Conservation (phyloP, 495 filamentous ascomycete species). For the Trichoderma erinaceum region DNA sequence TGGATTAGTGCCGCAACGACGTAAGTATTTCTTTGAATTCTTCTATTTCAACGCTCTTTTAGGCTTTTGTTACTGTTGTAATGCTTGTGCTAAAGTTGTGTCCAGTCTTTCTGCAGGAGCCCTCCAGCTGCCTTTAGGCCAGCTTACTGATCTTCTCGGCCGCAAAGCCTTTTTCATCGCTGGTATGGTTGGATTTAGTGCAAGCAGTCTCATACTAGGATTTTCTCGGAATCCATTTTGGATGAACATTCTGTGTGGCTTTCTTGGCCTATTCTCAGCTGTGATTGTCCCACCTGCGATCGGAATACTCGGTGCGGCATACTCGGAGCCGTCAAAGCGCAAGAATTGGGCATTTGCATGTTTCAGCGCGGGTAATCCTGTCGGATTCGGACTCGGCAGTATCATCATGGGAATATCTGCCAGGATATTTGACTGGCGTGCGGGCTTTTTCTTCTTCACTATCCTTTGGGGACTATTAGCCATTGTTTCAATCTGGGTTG, state of each 20-base stretch:
- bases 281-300: conserved; percentile 62
- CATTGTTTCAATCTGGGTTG: conserved; percentile 53
- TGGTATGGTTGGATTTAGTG: conserved; percentile 54
- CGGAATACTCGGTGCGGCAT: conserved; percentile 59
- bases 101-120: conserved; percentile 55
- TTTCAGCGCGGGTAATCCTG: conserved; percentile 64
- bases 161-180: conserved; percentile 55
- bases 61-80: not conserved
- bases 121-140: conserved; percentile 61
- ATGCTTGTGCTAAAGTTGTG: not conserved
- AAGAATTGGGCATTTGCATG: conserved; percentile 68
- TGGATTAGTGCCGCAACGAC: conserved; percentile 63
- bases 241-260: conserved; percentile 57
- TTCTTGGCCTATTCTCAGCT: conserved; percentile 57
- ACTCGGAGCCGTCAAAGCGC: conserved; percentile 53
- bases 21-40: too few species aligned
- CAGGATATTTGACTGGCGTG: conserved; percentile 57
- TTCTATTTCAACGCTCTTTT: too few species aligned
- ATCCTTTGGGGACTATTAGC: conserved; percentile 58
- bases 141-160: conserved; percentile 62
- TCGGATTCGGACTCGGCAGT: conserved; percentile 63
- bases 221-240: conserved; percentile 58
- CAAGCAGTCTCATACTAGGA: conserved; percentile 50
- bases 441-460: conserved; percentile 53
- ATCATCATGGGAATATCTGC: conserved; percentile 60